phyloP scores from a whole-genome alignment of 129 eudicot genomes.

The Tagetes erecta region DNA sequence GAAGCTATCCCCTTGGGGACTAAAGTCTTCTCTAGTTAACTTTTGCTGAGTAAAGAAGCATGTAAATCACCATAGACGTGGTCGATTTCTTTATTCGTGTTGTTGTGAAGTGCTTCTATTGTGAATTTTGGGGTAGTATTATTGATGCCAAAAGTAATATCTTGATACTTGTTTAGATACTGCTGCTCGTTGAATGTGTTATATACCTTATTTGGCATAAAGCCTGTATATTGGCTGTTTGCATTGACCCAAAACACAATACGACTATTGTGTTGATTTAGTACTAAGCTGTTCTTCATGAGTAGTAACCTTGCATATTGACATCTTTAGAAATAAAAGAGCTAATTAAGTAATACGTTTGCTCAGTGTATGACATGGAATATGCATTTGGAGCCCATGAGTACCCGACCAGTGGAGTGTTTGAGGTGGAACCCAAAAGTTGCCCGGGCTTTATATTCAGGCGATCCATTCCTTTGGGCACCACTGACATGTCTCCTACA shows the following conservation, averaged over 20 bases:
- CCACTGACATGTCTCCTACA: slow-evolving; percentile 69
- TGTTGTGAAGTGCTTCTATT: slow-evolving; percentile 2
- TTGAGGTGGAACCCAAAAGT: slow-evolving; percentile 89
- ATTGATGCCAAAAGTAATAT: neutral
- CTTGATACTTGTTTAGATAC: slow-evolving; percentile 8
- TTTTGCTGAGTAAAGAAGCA: neutral
- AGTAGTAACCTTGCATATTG: neutral
- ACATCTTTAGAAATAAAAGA: neutral
- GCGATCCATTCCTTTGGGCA: slow-evolving; percentile 72
- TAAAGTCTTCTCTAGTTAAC: neutral
- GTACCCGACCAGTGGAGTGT: slow-evolving; percentile 84
- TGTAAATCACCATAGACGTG: neutral
- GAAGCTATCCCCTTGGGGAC: too few relatives aligned
- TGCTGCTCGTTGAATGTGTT: slow-evolving; percentile 9
- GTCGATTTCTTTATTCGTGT: neutral
- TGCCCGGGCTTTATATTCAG: slow-evolving; percentile 87
- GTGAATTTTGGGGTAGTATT: slow-evolving; percentile 1
- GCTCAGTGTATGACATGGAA: slow-evolving; percentile 75
- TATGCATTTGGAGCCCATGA: slow-evolving; percentile 96
- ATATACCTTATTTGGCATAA: slow-evolving; percentile 7
- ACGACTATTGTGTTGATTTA: neutral
- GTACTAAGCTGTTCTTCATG: neutral
- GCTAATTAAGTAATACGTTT: slow-evolving; percentile 7
- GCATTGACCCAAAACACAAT: neutral
- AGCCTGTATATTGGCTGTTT: neutral